These are phyloP conservation scores for Annulohypoxylon moriforme DNA, from an alignment of 495 filamentous ascomycete species.

Conservation along the genomic window DNA sequence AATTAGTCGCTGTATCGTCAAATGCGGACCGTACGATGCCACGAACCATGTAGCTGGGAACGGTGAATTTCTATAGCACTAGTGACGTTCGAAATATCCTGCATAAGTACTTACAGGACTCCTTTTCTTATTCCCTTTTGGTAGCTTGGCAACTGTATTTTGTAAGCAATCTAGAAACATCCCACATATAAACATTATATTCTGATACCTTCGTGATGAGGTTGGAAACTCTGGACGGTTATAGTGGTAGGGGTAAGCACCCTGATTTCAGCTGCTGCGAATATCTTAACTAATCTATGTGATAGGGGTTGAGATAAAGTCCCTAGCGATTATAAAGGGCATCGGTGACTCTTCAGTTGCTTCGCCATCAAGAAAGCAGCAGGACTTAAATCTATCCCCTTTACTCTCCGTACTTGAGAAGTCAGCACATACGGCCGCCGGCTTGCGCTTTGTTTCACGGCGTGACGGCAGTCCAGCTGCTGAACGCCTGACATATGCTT, in stretches of 20 bases:
- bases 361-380: background rate
- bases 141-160: constrained; percentile 2
- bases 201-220: constrained; percentile 3
- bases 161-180: background rate
- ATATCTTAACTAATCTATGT: background rate
- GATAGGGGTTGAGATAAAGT: constrained; percentile 4
- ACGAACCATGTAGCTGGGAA: constrained; percentile 10
- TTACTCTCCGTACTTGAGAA: background rate
- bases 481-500: constrained; percentile 2
- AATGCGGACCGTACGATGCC: constrained; percentile 2
- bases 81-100: background rate
- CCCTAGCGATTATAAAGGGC: background rate
- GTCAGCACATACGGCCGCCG: background rate
- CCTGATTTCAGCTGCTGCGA: background rate
- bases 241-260: background rate
- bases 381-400: background rate
- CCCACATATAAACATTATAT: background rate
- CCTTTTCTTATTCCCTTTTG: constrained; percentile 3
- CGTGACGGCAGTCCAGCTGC: background rate
- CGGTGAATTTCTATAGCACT: background rate
- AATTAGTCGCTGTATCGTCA: constrained; percentile 5
- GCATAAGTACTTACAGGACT: constrained; percentile 5
- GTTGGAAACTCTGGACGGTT: background rate
- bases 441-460: background rate
- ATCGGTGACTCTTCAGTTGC: background rate